Conservation (phyloP, 306 rosid genomes). For the Fragaria iinumae region DNA sequence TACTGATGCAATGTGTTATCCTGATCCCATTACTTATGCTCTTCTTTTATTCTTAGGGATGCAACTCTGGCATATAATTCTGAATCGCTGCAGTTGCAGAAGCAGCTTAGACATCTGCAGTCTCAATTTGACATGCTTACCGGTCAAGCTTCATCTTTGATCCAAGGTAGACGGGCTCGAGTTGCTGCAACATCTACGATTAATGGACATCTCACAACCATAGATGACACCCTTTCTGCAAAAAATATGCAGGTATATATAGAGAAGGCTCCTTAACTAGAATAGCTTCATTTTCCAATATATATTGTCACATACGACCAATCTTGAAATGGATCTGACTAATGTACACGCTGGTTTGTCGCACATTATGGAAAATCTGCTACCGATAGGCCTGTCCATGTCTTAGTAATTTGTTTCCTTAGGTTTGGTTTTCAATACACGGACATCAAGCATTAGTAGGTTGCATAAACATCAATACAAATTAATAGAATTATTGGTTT, state of each 20-base stretch:
- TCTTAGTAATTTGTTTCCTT: neutral
- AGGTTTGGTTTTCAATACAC: constrained; percentile 2
- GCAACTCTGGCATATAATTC: constrained; percentile 66
- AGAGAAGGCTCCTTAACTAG: neutral
- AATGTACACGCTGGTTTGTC: neutral
- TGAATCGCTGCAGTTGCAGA: constrained; percentile 78
- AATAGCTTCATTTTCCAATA: neutral
- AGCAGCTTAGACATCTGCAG: constrained; percentile 66
- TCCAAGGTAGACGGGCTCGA: constrained; percentile 89
- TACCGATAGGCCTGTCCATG: neutral
- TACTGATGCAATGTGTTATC: neutral
- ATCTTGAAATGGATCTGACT: neutral
- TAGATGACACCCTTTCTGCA: constrained; percentile 82
- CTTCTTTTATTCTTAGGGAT: constrained; percentile 52
- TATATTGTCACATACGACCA: neutral
- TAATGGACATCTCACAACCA: constrained; percentile 71
- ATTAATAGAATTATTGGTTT: neutral
- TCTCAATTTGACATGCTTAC: constrained; percentile 86
- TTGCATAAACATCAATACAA: neutral
- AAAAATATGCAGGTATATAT: constrained; percentile 75
- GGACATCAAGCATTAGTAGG: neutral
- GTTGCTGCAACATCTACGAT: constrained; percentile 92
- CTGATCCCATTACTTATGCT: constrained; percentile 13
- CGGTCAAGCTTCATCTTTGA: constrained; percentile 72
- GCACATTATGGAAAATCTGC: neutral